A percentile compares a stretch with the other conserved stretches of the same genome.
These are phyloP conservation scores for Haberlea rhodopensis DNA, from an alignment of 257 asterid genomes.

Conservation along the genomic window DNA sequence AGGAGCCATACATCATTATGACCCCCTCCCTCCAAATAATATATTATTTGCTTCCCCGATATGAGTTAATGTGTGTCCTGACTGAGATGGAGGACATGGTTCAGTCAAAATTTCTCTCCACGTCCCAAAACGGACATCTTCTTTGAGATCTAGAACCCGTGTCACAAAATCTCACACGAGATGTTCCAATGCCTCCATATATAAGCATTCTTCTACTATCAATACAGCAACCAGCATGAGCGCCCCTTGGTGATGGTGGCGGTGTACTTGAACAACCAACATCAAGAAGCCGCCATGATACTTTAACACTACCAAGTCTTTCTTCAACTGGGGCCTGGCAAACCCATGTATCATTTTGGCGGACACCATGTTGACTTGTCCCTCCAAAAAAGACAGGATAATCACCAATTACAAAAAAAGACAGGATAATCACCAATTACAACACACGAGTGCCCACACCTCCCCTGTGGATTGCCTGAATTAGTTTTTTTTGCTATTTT, in stretches of 20 bases:
- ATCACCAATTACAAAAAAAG: no score
- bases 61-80: conserved; percentile 80
- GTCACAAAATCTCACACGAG: conserved; percentile 63
- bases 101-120: conserved; percentile 57
- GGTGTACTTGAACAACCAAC: conserved; percentile 45
- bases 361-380: conserved; percentile 67
- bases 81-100: conserved; percentile 71
- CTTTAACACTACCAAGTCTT: conserved; percentile 34
- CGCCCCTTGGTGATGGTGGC: conserved; percentile 84
- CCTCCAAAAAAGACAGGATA: conserved; percentile 81
- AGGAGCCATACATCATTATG: conserved; percentile 67
- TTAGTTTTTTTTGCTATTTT: conserved; percentile 67
- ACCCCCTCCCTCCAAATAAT: conserved; percentile 85
- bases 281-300: conserved; percentile 75
- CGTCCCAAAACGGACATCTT: conserved; percentile 53
- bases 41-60: conserved; percentile 51
- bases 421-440: no score
- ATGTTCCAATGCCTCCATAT: conserved; percentile 82
- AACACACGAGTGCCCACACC: conserved; percentile 85
- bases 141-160: conserved; percentile 72
- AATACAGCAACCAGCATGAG: conserved; percentile 80
- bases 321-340: conserved; percentile 48
- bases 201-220: conserved; percentile 56
- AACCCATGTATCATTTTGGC: conserved; percentile 77
- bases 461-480: conserved; percentile 74